Conservation (phyloP, 495 filamentous ascomycete species). For the Cercophora samala region DNA sequence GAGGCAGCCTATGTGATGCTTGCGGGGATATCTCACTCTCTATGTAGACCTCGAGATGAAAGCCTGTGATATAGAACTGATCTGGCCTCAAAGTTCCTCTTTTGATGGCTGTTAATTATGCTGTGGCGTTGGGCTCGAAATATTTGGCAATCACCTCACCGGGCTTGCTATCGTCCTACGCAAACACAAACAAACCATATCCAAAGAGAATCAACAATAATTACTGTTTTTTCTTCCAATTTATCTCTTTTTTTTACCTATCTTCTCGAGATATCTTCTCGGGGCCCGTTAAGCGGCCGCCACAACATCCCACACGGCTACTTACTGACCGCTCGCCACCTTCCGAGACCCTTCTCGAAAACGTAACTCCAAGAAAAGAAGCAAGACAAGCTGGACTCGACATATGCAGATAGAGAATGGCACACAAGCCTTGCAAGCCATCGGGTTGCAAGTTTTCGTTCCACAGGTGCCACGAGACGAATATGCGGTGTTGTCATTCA, state of each 20-base stretch:
- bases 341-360: not conserved
- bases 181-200: not conserved
- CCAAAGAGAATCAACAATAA: not conserved
- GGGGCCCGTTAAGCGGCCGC: not conserved
- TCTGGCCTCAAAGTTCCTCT: not conserved
- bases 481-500: not conserved
- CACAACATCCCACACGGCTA: not conserved
- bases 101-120: not conserved
- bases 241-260: not conserved
- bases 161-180: not conserved
- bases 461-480: not conserved
- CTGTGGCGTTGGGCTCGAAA: not conserved
- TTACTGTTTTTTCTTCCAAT: not conserved
- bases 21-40: not conserved
- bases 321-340: not conserved
- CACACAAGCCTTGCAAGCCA: not conserved
- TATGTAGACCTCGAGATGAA: not conserved
- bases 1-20: not conserved
- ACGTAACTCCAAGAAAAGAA: not conserved
- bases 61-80: no score
- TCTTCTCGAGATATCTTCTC: not conserved
- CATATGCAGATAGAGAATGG: not conserved
- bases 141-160: not conserved
- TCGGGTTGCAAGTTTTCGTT: not conserved
- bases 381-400: not conserved